Base-by-base conservation (phyloP, 352 stramenopile genomes). In the Saprolegnia diclina region DNA sequence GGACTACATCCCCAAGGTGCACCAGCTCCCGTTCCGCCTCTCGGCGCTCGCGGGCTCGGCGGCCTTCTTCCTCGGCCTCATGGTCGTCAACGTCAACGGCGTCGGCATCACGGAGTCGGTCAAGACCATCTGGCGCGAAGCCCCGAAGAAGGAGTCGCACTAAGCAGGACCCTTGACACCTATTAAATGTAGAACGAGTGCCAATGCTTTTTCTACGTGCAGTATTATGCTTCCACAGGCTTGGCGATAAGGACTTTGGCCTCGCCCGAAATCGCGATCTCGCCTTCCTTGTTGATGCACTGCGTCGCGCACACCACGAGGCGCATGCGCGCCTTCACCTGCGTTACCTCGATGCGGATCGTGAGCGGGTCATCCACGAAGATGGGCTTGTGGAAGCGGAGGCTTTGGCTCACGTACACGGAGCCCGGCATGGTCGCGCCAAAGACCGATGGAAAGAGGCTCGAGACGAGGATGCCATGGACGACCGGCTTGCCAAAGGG, bases 1-100 rank as follows among this genome's bases (percentile, higher is more conserved):
- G 40, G 94, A 98, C 79, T 98, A 98, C 76, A 90, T 96, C 70
- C 92, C 94, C 32, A 96, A 97, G 76, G 73, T 90, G 10, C 77
- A 71, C 56, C 59, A 69, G 42, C 22, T 24, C 18, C 24, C 66
- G 24, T 59, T 61, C 13, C 85, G 88, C 72, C 65, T 92, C 45
- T 81, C 73, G 55, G 82, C 83, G 76, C 74, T 96, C 53, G 87
- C 80, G 38, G 81, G 82, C 67, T 94, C 87, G 14, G 82, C 79
- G 50, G 72, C 95, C 70, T 88, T 91, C 77, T 80, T 91, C 64
- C 65, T 95, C 53, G 89, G 89, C 52, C 74, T 96, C 57, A 50
- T 95, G 70, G 89, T 84, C 70, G 78, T 93, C 67, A 96, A 93
- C 74, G 71, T 95, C 46, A 82, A 87, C 66, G 89, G 89, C n/a